phyloP scores from a whole-genome alignment of 495 filamentous ascomycete species.

The Trichoderma virens region DNA sequence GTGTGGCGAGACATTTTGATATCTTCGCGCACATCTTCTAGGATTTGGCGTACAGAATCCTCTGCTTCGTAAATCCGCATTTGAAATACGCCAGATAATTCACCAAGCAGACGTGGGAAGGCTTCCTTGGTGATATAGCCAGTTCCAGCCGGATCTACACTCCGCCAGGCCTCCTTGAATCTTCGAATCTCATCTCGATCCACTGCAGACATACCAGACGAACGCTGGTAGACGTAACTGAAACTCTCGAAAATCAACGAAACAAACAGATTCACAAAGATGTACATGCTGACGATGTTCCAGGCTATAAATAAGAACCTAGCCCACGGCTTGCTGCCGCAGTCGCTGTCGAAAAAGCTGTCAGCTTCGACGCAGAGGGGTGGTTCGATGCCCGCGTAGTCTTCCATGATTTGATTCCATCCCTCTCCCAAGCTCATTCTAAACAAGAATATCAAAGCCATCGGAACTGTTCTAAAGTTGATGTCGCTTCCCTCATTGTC shows the following conservation, averaged over 20 bases:
- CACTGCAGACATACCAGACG: conserved; percentile 74
- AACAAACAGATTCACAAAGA: conserved; percentile 97
- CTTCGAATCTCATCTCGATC: conserved; percentile 87
- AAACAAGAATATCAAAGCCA: conserved; percentile 89
- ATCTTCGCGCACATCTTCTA: conserved; percentile 65
- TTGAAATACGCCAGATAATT: conserved; percentile 88
- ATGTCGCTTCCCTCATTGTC: conserved; percentile 65
- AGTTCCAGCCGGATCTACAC: conserved; percentile 81
- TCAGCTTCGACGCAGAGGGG: conserved; percentile 65
- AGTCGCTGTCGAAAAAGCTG: conserved; percentile 80
- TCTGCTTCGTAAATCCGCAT: conserved; percentile 96
- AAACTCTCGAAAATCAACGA: conserved; percentile 99
- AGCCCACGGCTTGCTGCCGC: conserved; percentile 83
- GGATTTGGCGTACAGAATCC: conserved; percentile 71
- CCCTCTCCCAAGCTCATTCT: conserved; percentile 87
- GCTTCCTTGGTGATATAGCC: conserved; percentile 88
- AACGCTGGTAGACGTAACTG: conserved; percentile 96
- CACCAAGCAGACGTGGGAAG: conserved; percentile 82
- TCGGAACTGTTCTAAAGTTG: conserved; percentile 90
- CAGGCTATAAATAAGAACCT: conserved; percentile 83
- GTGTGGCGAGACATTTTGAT: conserved; percentile 47
- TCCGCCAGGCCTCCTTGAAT: conserved; percentile 98
- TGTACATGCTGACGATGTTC: conserved; percentile 99
- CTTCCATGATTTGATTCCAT: conserved; percentile 96
- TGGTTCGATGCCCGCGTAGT: conserved; percentile 69